Evolutionary conservation across 768 basidiomycete species (phyloP), one percentile per base, ranked within the genome.

Genomic region (Boletus patriciae): DNA sequence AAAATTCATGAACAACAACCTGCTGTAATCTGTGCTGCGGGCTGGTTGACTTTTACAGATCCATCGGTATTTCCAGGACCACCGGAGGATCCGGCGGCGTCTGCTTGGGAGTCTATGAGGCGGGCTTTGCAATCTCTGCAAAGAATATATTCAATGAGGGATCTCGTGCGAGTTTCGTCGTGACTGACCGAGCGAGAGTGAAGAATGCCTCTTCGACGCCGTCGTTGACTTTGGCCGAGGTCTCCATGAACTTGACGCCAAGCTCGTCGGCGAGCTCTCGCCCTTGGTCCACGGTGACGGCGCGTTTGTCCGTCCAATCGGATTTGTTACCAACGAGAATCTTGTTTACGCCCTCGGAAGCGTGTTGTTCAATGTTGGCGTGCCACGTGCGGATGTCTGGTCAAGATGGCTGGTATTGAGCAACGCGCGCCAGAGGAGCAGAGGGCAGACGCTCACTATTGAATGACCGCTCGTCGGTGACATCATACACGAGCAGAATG

Each of bases 171-270:
- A 23, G 10, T 18, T 18, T 44, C 29, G 49, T 19, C 4, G n/a
- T n/a, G 46, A 78, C 86, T 61, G 59, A 96, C 95, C 94, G 86
- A 31, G 97, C 94, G 54, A 98, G 83, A 5, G 90, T 91, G 75
- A 98, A 97, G 83, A 99, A 99, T n/a, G n/a, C n/a, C n/a, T 98
- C 94, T 76, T 99, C 97, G 36, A 99, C 97, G 57, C 94, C 94
- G 50, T 96, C 94, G 72, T 98, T 98, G 45, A 90, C 83, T 78
- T 98, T 98, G 38, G 97, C 97, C 18, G 90, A 93, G 16, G 97
- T 99, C 78, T 98, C 97, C 83, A 98, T 89, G 74, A 98, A 99
- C 71, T 83, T 87, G 73, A 99, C 83, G n/a, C 92, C 94, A 31
- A 98, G 83, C 73, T 98, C 94, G 52, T 88, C 80, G 6, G 97